Conservation (phyloP, 495 filamentous ascomycete species). For the Penicillium goetzii region DNA sequence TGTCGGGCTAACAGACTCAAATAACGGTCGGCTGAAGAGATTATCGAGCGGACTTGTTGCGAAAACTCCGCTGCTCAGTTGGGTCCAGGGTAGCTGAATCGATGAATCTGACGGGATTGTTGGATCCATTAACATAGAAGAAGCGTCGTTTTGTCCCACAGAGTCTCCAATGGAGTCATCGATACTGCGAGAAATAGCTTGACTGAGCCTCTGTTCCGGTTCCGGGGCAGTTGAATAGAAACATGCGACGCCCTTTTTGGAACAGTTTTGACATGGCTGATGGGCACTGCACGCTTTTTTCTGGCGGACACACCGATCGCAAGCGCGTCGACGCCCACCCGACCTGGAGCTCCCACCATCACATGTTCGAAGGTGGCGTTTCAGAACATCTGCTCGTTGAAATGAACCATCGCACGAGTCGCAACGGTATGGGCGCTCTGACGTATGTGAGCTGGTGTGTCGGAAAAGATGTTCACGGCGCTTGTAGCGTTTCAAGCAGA, state of each 20-base stretch:
- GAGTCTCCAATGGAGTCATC: background rate
- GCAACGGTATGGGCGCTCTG: slow-evolving; percentile 27
- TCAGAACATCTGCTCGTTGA: slow-evolving; percentile 28
- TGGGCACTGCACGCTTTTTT: slow-evolving; percentile 31
- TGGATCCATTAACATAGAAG: background rate
- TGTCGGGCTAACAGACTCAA: slow-evolving; percentile 2
- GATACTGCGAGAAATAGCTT: no score
- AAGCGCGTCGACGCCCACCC: slow-evolving; percentile 20
- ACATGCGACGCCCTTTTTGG: slow-evolving; percentile 19
- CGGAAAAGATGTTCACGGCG: slow-evolving; percentile 28
- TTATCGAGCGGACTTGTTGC: slow-evolving; percentile 11
- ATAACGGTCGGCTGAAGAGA: background rate
- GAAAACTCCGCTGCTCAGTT: slow-evolving; percentile 9
- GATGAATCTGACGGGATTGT: slow-evolving; percentile 9
- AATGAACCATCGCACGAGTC: slow-evolving; percentile 23
- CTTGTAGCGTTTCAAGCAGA: slow-evolving; percentile 28
- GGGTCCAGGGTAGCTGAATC: background rate
- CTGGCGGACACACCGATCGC: slow-evolving; percentile 32
- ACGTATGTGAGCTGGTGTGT: slow-evolving; percentile 26
- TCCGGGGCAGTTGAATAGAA: slow-evolving; percentile 18
- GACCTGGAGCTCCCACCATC: slow-evolving; percentile 17
- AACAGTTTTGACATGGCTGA: slow-evolving; percentile 27
- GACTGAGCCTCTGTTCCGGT: background rate
- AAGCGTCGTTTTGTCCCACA: background rate
- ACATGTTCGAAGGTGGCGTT: slow-evolving; percentile 24